Conservation (phyloP, 306 rosid genomes). For the Nissolia schottii region DNA sequence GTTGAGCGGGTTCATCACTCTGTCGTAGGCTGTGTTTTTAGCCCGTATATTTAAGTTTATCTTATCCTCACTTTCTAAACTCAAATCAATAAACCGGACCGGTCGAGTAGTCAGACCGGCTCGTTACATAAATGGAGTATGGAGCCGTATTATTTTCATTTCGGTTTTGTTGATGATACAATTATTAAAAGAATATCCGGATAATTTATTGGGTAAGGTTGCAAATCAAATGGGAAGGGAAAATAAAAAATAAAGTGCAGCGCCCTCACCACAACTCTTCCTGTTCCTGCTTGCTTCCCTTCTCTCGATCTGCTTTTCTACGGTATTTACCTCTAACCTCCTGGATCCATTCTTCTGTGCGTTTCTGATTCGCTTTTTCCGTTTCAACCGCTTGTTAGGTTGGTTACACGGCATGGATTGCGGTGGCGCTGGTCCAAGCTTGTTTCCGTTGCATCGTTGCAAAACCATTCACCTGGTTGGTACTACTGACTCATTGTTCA, state of each 20-base stretch:
- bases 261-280: not conserved
- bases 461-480: slow-evolving; percentile 73
- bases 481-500: not conserved
- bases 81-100: not conserved
- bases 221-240: not conserved
- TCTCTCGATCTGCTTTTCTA: slow-evolving; percentile 15
- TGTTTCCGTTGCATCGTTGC: slow-evolving; percentile 64
- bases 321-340: not conserved
- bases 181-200: not conserved
- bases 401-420: slow-evolving; percentile 48
- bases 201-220: not conserved
- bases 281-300: not conserved
- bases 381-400: not conserved
- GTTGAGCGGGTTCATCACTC: too few relatives aligned
- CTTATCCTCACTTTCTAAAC: too few relatives aligned
- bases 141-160: too few relatives aligned
- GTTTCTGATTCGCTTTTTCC: not conserved
- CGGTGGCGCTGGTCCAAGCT: slow-evolving; percentile 31
- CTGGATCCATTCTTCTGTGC: not conserved
- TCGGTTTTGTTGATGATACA: too few relatives aligned
- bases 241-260: not conserved
- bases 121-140: not conserved
- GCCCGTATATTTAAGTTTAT: too few relatives aligned
- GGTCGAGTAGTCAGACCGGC: not conserved
- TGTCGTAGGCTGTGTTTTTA: too few relatives aligned